phyloP scores from a whole-genome alignment of 306 rosid species.

The Castanopsis chinensis region DNA sequence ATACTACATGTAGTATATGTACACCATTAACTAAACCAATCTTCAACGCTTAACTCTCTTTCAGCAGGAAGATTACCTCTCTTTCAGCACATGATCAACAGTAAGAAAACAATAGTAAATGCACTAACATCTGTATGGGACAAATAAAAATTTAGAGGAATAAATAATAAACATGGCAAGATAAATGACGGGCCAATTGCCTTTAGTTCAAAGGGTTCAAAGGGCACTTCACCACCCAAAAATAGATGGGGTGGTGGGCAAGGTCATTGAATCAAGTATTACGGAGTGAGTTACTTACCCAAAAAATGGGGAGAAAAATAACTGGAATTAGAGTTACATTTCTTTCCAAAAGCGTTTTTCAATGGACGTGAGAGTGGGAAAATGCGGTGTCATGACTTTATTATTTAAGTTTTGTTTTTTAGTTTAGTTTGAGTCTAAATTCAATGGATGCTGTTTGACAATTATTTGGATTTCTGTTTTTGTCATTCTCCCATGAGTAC shows the following conservation, averaged over 20 bases:
- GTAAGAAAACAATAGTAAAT: not conserved
- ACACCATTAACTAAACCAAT: too few relatives aligned
- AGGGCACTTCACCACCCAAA: not conserved
- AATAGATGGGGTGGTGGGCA: not conserved
- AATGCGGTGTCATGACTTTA: too few relatives aligned
- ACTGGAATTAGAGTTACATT: not conserved
- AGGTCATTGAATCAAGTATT: not conserved
- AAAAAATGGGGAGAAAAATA: not conserved
- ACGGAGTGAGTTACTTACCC: not conserved
- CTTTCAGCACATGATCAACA: slow-evolving; percentile 18
- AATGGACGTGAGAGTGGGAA: too few relatives aligned
- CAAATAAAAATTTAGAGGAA: not conserved
- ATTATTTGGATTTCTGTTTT: too few relatives aligned
- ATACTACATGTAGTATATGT: too few relatives aligned
- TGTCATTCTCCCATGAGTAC: too few relatives aligned
- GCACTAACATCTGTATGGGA: not conserved
- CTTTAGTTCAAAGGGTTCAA: not conserved
- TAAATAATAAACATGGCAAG: not conserved
- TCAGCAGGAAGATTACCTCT: slow-evolving; percentile 47
- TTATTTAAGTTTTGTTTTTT: too few relatives aligned
- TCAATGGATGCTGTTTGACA: too few relatives aligned
- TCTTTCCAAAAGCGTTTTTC: not conserved
- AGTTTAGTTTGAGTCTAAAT: too few relatives aligned
- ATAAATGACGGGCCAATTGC: not conserved
- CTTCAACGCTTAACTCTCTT: too few relatives aligned